Percentiles rank a stretch among this genome's conserved stretches.
These are phyloP conservation scores for Quercus wislizeni DNA, from an alignment of 306 rosid genomes.

Conservation along the genomic window DNA sequence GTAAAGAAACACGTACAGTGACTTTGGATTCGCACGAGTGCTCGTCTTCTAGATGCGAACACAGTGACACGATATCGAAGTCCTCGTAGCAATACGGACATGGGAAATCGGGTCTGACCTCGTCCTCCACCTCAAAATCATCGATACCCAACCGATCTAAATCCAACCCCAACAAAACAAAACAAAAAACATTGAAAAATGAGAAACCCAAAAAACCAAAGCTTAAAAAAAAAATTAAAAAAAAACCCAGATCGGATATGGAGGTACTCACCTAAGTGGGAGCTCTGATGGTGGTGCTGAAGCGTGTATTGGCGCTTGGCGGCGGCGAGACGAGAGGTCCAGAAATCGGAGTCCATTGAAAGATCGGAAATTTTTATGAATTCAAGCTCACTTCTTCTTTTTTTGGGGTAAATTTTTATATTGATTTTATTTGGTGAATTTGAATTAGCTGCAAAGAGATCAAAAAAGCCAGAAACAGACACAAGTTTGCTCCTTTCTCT, in stretches of 20 bases:
- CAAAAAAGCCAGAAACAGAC: neutral
- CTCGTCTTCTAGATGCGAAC: conserved; percentile 92
- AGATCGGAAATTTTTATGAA: conserved; percentile 24
- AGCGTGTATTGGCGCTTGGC: conserved; percentile 81
- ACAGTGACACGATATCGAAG: conserved; percentile 80
- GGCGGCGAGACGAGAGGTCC: conserved; percentile 95
- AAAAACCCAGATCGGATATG: neutral
- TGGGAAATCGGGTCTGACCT: conserved; percentile 82
- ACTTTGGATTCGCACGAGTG: conserved; percentile 84
- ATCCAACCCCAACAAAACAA: conserved; percentile 3
- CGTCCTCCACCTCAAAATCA: conserved; percentile 84
- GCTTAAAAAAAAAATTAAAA: neutral
- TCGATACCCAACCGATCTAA: conserved; percentile 87
- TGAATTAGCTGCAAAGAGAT: neutral
- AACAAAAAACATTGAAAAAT: neutral
- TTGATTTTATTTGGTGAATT: neutral
- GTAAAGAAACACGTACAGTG: conserved; percentile 43
- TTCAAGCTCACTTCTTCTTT: neutral
- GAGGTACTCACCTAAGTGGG: conserved; percentile 56
- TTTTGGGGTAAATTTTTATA: no score
- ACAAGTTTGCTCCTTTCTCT: neutral
- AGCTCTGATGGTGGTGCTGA: conserved; percentile 72
- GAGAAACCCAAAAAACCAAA: neutral
- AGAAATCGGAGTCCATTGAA: conserved; percentile 90
- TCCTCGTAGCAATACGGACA: conserved; percentile 93